Evolutionary conservation across 805 yeast species (phyloP), one percentile per base, ranked within the genome.

Genomic region (Ogataea minuta): DNA sequence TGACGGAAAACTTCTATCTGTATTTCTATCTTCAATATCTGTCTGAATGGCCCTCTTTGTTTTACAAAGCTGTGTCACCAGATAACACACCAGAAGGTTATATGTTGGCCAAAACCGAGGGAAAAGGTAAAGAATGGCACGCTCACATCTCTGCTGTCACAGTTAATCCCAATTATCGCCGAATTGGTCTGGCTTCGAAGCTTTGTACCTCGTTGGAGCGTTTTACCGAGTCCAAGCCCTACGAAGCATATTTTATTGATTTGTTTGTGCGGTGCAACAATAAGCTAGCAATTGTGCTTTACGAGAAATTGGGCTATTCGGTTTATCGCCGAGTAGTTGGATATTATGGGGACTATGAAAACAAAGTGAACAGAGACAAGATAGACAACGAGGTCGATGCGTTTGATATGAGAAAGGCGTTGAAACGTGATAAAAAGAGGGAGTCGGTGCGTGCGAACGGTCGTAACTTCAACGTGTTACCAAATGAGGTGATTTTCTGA

Each of bases 71-170:
- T 9, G 52, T 52, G 2, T 59, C 63, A n/a, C 46, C 57, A 9
- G 33, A 49, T 4, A 52, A 50, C 13, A 62, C 59, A 32, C 64
- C 68, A 20, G 69, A 85, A 23, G 91, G 90, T 0, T 84, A 84
- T 57, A 82, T 93, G 95, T 79, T 93, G 79, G 98, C 95, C n/a
- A 93, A 93, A 60, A 81, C 95, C 1, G 99, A 93, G 60, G 99
- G 99, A 0, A 69, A 69, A 25, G 77, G 73, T 4, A 77, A 72
- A 32, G 93, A 89, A 44, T 91, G 97, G 96, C 99, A 93, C 57
- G 78, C 95, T 1, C 99, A 93, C 60, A 89, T 93, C 34, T 88
- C 98, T 0, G 98, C 99, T 0, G 96, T 93, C 3, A 89, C 98
- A 0, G 84, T 93, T 1, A 83, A 84, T 43, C 81, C 86, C 9